Evolutionary conservation across 192 early-diverging fungal species (phyloP).

Genomic region (Backusella sp.): DNA sequence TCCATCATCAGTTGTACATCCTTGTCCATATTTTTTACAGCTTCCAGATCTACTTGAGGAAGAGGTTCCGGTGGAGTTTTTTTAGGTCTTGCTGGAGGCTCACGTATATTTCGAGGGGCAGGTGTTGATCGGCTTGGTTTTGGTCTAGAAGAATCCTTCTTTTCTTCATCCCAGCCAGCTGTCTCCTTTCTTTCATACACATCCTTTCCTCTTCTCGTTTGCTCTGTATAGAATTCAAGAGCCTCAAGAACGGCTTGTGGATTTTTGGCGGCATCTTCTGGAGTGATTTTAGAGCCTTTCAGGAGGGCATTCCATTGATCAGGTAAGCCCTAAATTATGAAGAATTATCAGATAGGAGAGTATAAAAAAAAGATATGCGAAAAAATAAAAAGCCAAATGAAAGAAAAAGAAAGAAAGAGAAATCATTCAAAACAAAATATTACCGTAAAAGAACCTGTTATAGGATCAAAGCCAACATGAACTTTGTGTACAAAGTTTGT

Average conservation of each 20-base stretch:
- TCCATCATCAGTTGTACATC: conserved; percentile 21
- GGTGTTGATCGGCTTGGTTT: conserved; percentile 26
- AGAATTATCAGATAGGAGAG: background rate
- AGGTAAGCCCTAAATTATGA: conserved; percentile 73
- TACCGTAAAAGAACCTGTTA: conserved; percentile 62
- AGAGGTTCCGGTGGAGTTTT: background rate
- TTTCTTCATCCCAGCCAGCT: conserved; percentile 8
- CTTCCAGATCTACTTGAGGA: background rate
- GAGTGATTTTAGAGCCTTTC: conserved; percentile 91
- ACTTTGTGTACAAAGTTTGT: conserved; percentile 88
- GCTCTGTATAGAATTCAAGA: conserved; percentile 97
- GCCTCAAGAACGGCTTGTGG: conserved; percentile 98
- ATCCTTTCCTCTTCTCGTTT: conserved; percentile 45
- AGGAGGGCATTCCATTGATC: conserved; percentile 94
- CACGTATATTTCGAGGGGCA: conserved; percentile 34
- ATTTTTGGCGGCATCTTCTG: conserved; percentile 97
- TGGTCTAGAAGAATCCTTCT: conserved; percentile 8
- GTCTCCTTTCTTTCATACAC: conserved; percentile 15
- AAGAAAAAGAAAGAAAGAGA: background rate
- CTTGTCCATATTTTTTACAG: conserved; percentile 9
- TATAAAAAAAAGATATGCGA: background rate
- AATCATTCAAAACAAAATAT: background rate
- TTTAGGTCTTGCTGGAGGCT: conserved; percentile 1
- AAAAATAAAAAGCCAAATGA: background rate
- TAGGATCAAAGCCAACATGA: conserved; percentile 71